Evolutionary conservation across 129 eudicot species (phyloP).

Genomic region (Arctium lappa): DNA sequence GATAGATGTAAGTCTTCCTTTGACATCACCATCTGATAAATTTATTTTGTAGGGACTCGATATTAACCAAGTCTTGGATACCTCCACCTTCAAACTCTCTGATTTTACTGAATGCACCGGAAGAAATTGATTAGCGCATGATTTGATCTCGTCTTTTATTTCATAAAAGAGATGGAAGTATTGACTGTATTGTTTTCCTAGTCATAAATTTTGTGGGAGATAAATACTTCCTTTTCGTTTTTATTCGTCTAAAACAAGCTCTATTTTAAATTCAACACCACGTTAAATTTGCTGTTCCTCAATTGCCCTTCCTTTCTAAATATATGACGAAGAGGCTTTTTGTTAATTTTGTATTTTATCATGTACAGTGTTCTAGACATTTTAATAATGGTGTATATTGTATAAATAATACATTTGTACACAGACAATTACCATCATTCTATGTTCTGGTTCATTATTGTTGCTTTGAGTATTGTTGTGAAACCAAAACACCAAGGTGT

Average conservation of each 20-base stretch:
- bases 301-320: neutral
- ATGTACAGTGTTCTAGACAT: neutral
- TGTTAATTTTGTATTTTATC: neutral
- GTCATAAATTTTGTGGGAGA: neutral
- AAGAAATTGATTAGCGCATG: neutral
- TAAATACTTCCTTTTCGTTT: neutral
- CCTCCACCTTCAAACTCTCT: neutral
- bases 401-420: neutral
- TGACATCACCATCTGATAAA: neutral
- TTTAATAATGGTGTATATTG: neutral
- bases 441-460: neutral
- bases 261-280: neutral
- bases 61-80: neutral
- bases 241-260: neutral
- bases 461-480: neutral
- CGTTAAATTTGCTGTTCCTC: neutral
- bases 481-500: neutral
- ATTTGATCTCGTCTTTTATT: neutral
- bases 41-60: neutral
- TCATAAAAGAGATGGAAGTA: neutral
- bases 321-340: neutral
- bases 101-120: neutral
- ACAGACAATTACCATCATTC: neutral
- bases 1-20: conserved; percentile 63
- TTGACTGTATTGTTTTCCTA: too few relatives aligned